Conservation (phyloP, 2,329 filamentous ascomycete genomes). For the Paraphoma sp. region DNA sequence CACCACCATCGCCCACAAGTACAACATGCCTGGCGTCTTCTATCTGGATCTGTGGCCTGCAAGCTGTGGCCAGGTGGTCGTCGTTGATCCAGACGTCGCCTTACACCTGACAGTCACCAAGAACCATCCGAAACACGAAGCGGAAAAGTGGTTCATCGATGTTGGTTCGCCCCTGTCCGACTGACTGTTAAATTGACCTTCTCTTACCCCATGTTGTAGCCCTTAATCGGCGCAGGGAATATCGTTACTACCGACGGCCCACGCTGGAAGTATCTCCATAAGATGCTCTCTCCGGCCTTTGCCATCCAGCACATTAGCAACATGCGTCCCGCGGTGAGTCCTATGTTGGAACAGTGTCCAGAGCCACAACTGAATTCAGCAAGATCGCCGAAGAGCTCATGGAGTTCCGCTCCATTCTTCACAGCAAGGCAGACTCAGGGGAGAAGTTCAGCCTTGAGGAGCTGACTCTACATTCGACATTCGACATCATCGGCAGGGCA, state of each 20-base stretch:
- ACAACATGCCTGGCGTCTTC: constrained; percentile 46
- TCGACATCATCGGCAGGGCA: constrained; percentile 36
- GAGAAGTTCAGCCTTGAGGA: constrained; percentile 36
- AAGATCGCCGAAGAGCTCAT: constrained; percentile 41
- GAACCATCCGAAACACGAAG: constrained; percentile 41
- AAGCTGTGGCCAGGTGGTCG: constrained; percentile 34
- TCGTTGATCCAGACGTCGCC: constrained; percentile 48
- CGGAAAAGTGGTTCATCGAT: constrained; percentile 21
- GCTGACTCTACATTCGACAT: constrained; percentile 22
- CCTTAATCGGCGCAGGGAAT: constrained; percentile 35
- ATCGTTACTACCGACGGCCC: constrained; percentile 41
- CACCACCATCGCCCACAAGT: constrained; percentile 44
- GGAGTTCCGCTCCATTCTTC: constrained; percentile 35
- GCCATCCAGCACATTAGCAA: constrained; percentile 36
- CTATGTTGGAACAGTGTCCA: neutral
- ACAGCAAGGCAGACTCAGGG: constrained; percentile 22
- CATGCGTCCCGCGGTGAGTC: constrained; percentile 21
- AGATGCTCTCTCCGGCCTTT: constrained; percentile 48
- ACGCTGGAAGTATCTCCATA: constrained; percentile 44
- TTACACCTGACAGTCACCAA: constrained; percentile 46
- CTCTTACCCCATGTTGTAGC: neutral
- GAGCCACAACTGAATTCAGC: neutral
- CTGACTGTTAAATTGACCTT: neutral
- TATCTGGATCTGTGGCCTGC: constrained; percentile 57
- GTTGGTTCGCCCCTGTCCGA: neutral